Base-by-base conservation (phyloP, 2,329 filamentous ascomycete species). In the Zymoseptoria ardabiliae region DNA sequence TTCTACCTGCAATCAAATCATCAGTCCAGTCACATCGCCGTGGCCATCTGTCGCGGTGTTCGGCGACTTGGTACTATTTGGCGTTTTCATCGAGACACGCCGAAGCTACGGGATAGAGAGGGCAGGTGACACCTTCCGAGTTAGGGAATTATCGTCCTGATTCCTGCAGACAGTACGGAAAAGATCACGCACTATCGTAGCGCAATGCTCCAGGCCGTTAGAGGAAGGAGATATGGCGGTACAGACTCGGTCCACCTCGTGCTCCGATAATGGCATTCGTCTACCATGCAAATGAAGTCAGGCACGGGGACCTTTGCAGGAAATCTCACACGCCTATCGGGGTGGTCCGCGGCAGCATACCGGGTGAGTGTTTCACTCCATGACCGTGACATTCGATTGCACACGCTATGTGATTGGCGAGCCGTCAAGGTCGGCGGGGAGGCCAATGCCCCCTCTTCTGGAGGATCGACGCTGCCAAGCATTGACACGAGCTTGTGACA, bases 1-100 rank as follows among this genome's bases (percentile, higher is more conserved):
- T 64, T 61, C 62, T 54, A 54, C 62, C 60, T 61, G 65, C 66
- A 67, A 66, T 67, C 66, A 65, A 59, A 65, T 51, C 17, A 23
- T 52, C 49, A 45, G 56, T 45, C 66, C 61, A 67, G 62, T 67
- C 63, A 66, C 58, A 28, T 50, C 53, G 53, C 50, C 22, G 35
- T 65, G 65, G 64, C 63, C 58, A 55, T 60, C 50, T 61, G 63
- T 55, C 64, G 63, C 22, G 53, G 59, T 56, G 53, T 60, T 58
- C 25, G 20, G 49, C 54, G 55, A 56, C 23, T 48, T 58, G 56
- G 54, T 55, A 48, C 58, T 25, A 19, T 54, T 51, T 49, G 41
- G 50, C 13, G 45, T 53, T 41, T 41, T 20, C 41, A 50, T 54
- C 10, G 28, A 35, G 54, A 51, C 53, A 51, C 53, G 49, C 55